phyloP scores from a whole-genome alignment of 1,139 yeast genomes.

The Yamadazyma buinensis region DNA sequence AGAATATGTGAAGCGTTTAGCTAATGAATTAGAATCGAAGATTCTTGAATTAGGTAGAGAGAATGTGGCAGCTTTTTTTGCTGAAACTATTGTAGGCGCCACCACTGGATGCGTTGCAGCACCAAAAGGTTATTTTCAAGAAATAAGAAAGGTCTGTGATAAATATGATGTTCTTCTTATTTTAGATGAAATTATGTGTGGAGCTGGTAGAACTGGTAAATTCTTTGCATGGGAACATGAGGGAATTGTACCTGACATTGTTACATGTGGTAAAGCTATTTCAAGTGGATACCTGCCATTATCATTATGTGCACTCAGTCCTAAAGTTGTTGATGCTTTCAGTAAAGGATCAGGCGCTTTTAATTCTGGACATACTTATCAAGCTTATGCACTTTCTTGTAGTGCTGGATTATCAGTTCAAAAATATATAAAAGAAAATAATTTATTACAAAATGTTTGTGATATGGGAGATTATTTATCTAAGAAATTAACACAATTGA shows the following conservation, averaged over 20 bases:
- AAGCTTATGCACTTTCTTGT: conserved; percentile 54
- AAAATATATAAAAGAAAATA: conserved; percentile 41
- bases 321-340: conserved; percentile 39
- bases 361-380: conserved; percentile 55
- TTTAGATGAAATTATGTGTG: conserved; percentile 64
- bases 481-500: conserved; percentile 28
- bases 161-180: conserved; percentile 53
- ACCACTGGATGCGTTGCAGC: conserved; percentile 54
- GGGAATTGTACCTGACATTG: conserved; percentile 52
- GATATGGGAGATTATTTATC: conserved; percentile 47
- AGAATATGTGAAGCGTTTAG: conserved; percentile 41
- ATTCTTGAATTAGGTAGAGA: conserved; percentile 45
- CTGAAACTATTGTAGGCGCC: conserved; percentile 56
- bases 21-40: conserved; percentile 43
- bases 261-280: conserved; percentile 58
- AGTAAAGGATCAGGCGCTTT: conserved; percentile 41
- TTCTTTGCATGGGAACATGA: conserved; percentile 46
- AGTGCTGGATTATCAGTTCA: conserved; percentile 55
- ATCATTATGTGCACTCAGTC: conserved; percentile 55
- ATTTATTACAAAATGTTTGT: conserved; percentile 43
- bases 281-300: conserved; percentile 62
- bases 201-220: conserved; percentile 45
- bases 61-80: conserved; percentile 50
- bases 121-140: conserved; percentile 54
- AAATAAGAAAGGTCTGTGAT: conserved; percentile 47